Evolutionary conservation across 345 rosid species (phyloP).

Genomic region (Pugionium dolabratum): DNA sequence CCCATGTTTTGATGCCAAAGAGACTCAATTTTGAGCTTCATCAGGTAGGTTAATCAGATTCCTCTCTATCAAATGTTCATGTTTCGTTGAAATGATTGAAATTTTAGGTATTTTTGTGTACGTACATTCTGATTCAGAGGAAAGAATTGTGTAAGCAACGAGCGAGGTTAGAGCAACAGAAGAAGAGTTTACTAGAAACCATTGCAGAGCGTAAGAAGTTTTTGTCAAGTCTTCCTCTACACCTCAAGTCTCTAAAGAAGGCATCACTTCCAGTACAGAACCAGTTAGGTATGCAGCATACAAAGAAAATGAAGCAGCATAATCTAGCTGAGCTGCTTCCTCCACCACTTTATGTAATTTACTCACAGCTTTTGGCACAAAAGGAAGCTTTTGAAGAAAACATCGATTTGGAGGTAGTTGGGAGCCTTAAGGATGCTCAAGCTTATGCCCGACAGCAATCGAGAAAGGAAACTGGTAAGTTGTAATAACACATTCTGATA

Average conservation of each 20-base stretch:
- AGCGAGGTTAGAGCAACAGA: constrained; percentile 65
- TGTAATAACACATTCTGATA: neutral
- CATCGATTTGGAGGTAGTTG: constrained; percentile 74
- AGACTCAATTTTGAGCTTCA: constrained; percentile 82
- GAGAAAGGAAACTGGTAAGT: constrained; percentile 64
- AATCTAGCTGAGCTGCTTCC: constrained; percentile 86
- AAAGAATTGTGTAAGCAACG: constrained; percentile 82
- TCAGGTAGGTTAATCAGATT: constrained; percentile 53
- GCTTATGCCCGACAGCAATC: constrained; percentile 81
- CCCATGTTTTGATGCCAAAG: constrained; percentile 82
- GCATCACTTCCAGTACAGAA: constrained; percentile 90
- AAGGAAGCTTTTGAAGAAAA: constrained; percentile 89
- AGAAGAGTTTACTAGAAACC: constrained; percentile 69
- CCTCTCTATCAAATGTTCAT: neutral
- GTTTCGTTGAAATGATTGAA: constrained; percentile 10
- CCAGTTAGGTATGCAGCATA: constrained; percentile 72
- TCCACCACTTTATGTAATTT: constrained; percentile 84
- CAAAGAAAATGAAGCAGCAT: constrained; percentile 87
- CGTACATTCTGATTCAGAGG: constrained; percentile 47
- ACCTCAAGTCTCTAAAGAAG: constrained; percentile 91
- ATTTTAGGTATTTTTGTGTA: constrained; percentile 3
- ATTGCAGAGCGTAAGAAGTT: constrained; percentile 89
- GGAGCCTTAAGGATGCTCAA: constrained; percentile 89
- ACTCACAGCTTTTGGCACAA: constrained; percentile 81
- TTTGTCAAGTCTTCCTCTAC: constrained; percentile 80